phyloP scores from a whole-genome alignment of 2,329 filamentous ascomycete genomes.

The Westerdykella ornata region DNA sequence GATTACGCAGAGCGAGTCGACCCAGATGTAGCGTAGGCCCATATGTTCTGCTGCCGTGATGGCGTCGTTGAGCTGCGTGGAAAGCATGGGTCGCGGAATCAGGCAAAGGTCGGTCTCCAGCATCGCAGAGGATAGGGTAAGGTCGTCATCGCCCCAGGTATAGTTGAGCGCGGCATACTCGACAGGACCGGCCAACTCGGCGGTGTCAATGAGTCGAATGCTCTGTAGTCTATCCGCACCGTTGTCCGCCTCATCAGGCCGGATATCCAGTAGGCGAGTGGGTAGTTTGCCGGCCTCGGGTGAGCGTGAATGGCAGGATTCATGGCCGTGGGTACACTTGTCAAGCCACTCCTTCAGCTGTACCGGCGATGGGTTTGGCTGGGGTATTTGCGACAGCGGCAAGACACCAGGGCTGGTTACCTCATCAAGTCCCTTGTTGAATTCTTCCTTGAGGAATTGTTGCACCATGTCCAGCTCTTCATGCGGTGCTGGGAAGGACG shows the following conservation, averaged over 20 bases:
- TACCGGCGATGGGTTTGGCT: too few species aligned
- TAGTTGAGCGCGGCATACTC: constrained; percentile 29
- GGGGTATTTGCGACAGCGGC: too few species aligned
- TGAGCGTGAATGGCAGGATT: constrained; percentile 16
- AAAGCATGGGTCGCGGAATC: constrained; percentile 8
- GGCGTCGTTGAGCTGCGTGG: constrained; percentile 21
- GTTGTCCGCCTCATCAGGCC: constrained; percentile 6
- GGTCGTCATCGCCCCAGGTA: constrained; percentile 17
- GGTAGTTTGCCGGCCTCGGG: constrained; percentile 16
- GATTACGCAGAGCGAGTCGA: constrained; percentile 30
- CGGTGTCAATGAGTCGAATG: constrained; percentile 21
- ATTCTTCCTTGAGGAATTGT: too few species aligned
- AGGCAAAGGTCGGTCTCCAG: too few species aligned
- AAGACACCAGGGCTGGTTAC: too few species aligned
- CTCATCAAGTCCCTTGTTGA: too few species aligned
- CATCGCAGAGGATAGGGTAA: constrained; percentile 9
- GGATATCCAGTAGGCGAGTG: constrained; percentile 29
- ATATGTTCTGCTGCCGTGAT: constrained; percentile 21
- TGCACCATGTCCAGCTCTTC: constrained; percentile 27
- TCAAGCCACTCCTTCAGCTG: constrained; percentile 17
- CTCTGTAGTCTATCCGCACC: constrained; percentile 7
- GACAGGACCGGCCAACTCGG: constrained; percentile 9
- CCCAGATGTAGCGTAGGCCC: constrained; percentile 31
- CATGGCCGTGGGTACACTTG: constrained; percentile 23
- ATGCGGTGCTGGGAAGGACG: constrained; percentile 25